Evolutionary conservation across 257 asterid species (phyloP), one percentile per base, ranked within the genome.

Genomic region (Paulownia fortunei): DNA sequence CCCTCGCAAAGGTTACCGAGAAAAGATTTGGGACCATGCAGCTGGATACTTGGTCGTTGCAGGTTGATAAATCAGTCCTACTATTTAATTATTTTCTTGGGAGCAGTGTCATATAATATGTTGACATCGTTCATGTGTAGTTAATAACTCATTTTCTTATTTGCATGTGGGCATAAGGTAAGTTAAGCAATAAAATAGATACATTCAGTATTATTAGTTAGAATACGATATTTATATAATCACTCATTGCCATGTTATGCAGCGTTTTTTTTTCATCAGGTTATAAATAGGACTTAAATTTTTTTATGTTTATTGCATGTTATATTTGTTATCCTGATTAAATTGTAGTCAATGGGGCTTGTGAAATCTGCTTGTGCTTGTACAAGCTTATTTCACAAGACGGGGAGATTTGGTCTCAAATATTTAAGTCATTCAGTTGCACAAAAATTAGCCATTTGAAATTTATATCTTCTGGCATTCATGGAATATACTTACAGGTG

Each of bases 1-100:
- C 74, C 97, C 99, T 77, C 97, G 83, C 81, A 90, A 86, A 81
- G 99, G 99, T 42, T 96, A 96, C 82, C 86, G 93, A 42, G 99
- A 96, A 81, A 96, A 96, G 89, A 96, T 96, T 79, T 93, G 99
- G 99, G 99, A 96, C 82, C 99, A 96, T 78, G 99, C 99, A 10
- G 99, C 99, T 52, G 98, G 99, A 73, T 88, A 62, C 84, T 83
- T 93, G 41, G 98, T 96, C 41, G 96, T 96, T 73, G 81, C 97
- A 89, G 99, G 99, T 95, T 72, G 60, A 23, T 65, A n/a, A n/a
- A n/a, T n/a, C n/a, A n/a, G n/a, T 80, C 36, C 3, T 52, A 4
- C 26, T 68, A 46, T 13, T 72, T 0, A 30, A n/a, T n/a, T n/a
- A n/a, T n/a, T n/a, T n/a, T n/a, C n/a, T n/a, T n/a, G n/a, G n/a